Percentiles rank a stretch among this genome's conserved stretches.
phyloP scores from a whole-genome alignment of 192 early-diverging fungal genomes.

The Dimargaris xerosporica region DNA sequence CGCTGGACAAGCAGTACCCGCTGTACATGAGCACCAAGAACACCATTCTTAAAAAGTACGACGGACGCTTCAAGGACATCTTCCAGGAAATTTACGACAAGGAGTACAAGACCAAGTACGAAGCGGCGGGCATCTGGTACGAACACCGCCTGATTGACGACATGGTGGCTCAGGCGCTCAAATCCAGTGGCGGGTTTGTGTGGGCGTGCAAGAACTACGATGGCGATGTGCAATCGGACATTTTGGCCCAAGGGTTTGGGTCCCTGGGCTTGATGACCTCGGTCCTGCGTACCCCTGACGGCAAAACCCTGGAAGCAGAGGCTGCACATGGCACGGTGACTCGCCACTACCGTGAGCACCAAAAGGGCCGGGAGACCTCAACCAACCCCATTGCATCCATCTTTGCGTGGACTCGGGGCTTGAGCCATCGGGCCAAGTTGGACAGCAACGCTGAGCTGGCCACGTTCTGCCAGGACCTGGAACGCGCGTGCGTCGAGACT shows the following conservation, averaged over 20 bases:
- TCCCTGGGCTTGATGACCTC: slow-evolving; percentile 95
- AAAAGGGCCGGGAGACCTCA: slow-evolving; percentile 83
- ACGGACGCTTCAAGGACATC: slow-evolving; percentile 97
- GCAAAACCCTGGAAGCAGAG: slow-evolving; percentile 81
- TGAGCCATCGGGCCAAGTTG: slow-evolving; percentile 87
- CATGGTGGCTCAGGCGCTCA: slow-evolving; percentile 95
- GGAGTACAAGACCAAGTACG: slow-evolving; percentile 70
- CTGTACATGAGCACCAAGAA: slow-evolving; percentile 95
- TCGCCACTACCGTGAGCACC: slow-evolving; percentile 88
- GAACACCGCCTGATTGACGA: slow-evolving; percentile 97
- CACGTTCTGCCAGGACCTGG: slow-evolving; percentile 63
- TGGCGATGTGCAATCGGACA: slow-evolving; percentile 90
- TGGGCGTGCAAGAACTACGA: slow-evolving; percentile 95
- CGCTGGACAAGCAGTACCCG: slow-evolving; percentile 76
- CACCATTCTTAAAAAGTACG: slow-evolving; percentile 92
- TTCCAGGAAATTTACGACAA: slow-evolving; percentile 79
- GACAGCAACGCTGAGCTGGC: slow-evolving; percentile 64
- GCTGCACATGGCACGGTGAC: slow-evolving; percentile 97
- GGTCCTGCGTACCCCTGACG: slow-evolving; percentile 83
- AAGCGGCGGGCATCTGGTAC: slow-evolving; percentile 83
- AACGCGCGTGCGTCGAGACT: slow-evolving; percentile 76
- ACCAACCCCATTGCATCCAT: slow-evolving; percentile 97
- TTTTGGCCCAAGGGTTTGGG: slow-evolving; percentile 93
- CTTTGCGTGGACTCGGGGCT: slow-evolving; percentile 89
- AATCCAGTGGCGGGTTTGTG: slow-evolving; percentile 85